These are phyloP conservation scores for Penicillium cinerascens DNA, from an alignment of 495 filamentous ascomycete species.

Conservation along the genomic window DNA sequence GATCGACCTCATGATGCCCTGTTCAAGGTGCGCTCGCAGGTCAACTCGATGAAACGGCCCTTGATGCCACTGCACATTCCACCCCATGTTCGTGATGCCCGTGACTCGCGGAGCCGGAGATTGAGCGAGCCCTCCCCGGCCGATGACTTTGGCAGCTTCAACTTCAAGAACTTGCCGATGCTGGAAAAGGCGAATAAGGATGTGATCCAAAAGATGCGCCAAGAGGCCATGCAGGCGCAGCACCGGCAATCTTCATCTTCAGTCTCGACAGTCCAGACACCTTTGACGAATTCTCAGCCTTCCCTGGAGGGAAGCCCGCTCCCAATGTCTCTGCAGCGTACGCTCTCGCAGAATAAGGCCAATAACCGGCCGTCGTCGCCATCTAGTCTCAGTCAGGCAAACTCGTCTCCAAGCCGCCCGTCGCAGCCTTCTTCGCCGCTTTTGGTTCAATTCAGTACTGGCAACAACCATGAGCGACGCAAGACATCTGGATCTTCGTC, in stretches of 20 bases:
- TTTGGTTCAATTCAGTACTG: constrained; percentile 86
- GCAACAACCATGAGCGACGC: constrained; percentile 63
- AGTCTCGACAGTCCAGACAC: constrained; percentile 30
- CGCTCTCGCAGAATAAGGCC: constrained; percentile 72
- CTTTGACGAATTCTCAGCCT: constrained; percentile 49
- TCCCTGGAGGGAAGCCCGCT: constrained; percentile 84
- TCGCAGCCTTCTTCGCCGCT: constrained; percentile 95
- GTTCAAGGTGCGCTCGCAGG: constrained; percentile 81
- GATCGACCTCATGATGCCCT: constrained; percentile 94
- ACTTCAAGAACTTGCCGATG: constrained; percentile 95
- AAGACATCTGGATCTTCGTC: constrained; percentile 89
- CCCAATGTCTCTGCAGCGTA: constrained; percentile 75
- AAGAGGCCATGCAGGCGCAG: constrained; percentile 75
- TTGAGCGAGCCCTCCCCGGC: constrained; percentile 83
- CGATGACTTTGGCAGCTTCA: constrained; percentile 94
- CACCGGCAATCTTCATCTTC: constrained; percentile 32
- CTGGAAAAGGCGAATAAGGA: constrained; percentile 98
- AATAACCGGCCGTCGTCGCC: constrained; percentile 81
- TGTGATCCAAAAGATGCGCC: constrained; percentile 90
- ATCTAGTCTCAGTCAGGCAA: constrained; percentile 70
- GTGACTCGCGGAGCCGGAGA: constrained; percentile 71
- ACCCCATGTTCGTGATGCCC: constrained; percentile 84
- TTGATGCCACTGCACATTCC: constrained; percentile 96
- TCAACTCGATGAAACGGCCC: constrained; percentile 77
- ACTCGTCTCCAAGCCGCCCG: constrained; percentile 77